A percentile compares a stretch with the other conserved stretches of the same genome.
Evolutionary conservation across 306 rosid species (phyloP).

Genomic region (Senna tora): DNA sequence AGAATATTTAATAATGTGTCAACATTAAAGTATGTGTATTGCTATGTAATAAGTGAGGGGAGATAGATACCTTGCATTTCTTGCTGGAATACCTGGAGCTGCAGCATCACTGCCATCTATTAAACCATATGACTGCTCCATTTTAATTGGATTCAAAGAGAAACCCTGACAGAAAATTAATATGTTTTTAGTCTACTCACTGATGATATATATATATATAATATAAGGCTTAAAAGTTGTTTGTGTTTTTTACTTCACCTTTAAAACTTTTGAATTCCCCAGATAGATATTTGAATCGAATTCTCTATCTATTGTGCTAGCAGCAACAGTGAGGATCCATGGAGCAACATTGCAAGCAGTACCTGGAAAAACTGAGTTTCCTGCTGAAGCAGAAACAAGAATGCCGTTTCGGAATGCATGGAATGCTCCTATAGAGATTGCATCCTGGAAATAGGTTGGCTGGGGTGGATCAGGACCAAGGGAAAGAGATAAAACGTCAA

Average conservation of each 20-base stretch:
- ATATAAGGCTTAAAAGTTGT: neutral
- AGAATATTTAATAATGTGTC: slow-evolving; percentile 2
- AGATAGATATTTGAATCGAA: slow-evolving; percentile 63
- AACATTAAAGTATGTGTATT: slow-evolving; percentile 2
- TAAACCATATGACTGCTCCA: slow-evolving; percentile 51
- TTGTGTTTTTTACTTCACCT: slow-evolving; percentile 48
- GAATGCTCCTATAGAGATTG: slow-evolving; percentile 61
- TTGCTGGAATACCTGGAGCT: slow-evolving; percentile 51
- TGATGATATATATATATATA: neutral
- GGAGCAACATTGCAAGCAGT: slow-evolving; percentile 80
- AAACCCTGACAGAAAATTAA: slow-evolving; percentile 51
- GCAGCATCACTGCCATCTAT: slow-evolving; percentile 65
- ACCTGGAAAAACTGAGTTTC: slow-evolving; percentile 63
- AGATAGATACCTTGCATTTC: slow-evolving; percentile 73
- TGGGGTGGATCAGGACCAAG: slow-evolving; percentile 69
- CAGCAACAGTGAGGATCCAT: slow-evolving; percentile 83
- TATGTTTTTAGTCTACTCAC: slow-evolving; percentile 7
- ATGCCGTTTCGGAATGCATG: slow-evolving; percentile 68
- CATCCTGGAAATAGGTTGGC: slow-evolving; percentile 52
- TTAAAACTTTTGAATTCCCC: slow-evolving; percentile 60
- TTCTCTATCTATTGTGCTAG: slow-evolving; percentile 64
- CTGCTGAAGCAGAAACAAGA: slow-evolving; percentile 76
- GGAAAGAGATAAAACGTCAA: slow-evolving; percentile 72
- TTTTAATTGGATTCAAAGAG: slow-evolving; percentile 66
- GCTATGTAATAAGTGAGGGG: slow-evolving; percentile 4